phyloP scores from a whole-genome alignment of 139 green algal genomes.

The Chlamydomonas schloesseri region DNA sequence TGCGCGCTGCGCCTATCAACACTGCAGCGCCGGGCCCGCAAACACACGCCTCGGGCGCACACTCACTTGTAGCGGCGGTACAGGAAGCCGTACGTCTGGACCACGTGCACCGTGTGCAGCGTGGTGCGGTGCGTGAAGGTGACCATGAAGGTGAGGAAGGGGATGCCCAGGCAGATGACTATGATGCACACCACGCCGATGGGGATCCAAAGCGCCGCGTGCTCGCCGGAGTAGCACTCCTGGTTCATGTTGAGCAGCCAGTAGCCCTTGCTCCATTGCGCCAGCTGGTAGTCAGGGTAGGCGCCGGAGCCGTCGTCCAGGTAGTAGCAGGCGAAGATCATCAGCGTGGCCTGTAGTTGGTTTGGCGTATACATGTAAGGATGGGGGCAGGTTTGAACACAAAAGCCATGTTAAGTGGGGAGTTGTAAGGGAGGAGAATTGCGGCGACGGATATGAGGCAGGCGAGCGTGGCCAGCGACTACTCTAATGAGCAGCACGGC shows the following conservation, averaged over 20 bases:
- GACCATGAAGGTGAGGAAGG: slow-evolving; percentile 28
- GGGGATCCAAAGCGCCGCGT: slow-evolving; percentile 17
- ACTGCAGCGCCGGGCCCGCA: too few relatives aligned
- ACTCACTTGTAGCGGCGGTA: slow-evolving; percentile 43
- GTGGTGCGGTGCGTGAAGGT: slow-evolving; percentile 19
- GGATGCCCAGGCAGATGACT: slow-evolving; percentile 34
- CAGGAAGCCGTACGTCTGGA: slow-evolving; percentile 48
- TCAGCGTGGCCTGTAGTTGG: slow-evolving; percentile 27
- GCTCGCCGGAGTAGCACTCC: slow-evolving; percentile 31
- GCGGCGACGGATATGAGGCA: too few relatives aligned
- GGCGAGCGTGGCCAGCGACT: too few relatives aligned
- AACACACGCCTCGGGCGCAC: too few relatives aligned
- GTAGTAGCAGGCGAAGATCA: slow-evolving; percentile 47
- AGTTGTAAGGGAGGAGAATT: too few relatives aligned
- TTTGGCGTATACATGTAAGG: too few relatives aligned
- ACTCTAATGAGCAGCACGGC: too few relatives aligned
- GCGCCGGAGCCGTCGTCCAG: slow-evolving; percentile 28
- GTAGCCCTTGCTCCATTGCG: slow-evolving; percentile 24
- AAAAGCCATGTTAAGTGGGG: too few relatives aligned
- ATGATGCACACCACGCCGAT: slow-evolving; percentile 31
- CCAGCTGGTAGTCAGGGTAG: slow-evolving; percentile 40
- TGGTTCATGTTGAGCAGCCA: slow-evolving; percentile 48
- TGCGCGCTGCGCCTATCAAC: too few relatives aligned
- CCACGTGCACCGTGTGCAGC: slow-evolving; percentile 9
- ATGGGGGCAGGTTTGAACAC: too few relatives aligned